Evolutionary conservation across 805 yeast genomes (phyloP).

Genomic region (Candida insectalens): DNA sequence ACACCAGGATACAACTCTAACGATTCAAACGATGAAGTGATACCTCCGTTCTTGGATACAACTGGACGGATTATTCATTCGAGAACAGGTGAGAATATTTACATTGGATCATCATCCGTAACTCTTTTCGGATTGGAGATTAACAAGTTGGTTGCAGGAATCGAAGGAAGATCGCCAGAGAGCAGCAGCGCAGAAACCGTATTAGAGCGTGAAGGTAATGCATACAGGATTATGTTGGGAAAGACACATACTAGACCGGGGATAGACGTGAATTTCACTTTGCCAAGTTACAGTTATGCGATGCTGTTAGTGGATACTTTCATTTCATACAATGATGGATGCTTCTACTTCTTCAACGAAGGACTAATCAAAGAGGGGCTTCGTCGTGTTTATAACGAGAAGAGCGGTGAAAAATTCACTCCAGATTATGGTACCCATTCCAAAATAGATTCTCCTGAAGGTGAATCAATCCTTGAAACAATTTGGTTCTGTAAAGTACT

Average conservation of each 20-base stretch:
- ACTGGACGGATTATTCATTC: slow-evolving; percentile 66
- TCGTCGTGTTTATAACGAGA: slow-evolving; percentile 52
- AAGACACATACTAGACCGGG: slow-evolving; percentile 62
- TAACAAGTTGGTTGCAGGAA: slow-evolving; percentile 31
- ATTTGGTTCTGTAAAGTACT: slow-evolving; percentile 75
- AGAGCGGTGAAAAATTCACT: slow-evolving; percentile 17
- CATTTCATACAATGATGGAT: slow-evolving; percentile 72
- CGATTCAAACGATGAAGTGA: slow-evolving; percentile 35
- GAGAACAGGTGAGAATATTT: slow-evolving; percentile 64
- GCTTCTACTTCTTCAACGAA: slow-evolving; percentile 77
- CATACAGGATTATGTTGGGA: slow-evolving; percentile 60
- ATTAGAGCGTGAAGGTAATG: slow-evolving; percentile 67
- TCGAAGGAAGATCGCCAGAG: slow-evolving; percentile 9
- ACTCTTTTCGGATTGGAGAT: slow-evolving; percentile 72
- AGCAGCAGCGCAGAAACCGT: slow-evolving; percentile 35
- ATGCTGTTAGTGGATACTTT: slow-evolving; percentile 67
- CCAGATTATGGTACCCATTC: slow-evolving; percentile 19
- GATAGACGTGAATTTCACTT: slow-evolving; percentile 56
- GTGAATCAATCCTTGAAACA: slow-evolving; percentile 56
- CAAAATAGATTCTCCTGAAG: slow-evolving; percentile 18
- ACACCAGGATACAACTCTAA: background rate
- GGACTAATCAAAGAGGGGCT: slow-evolving; percentile 64
- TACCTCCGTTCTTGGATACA: slow-evolving; percentile 62
- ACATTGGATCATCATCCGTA: slow-evolving; percentile 79
- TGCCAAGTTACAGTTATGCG: slow-evolving; percentile 73